phyloP scores from a whole-genome alignment of 192 early-diverging fungal species.

The Coemansia sp. region DNA sequence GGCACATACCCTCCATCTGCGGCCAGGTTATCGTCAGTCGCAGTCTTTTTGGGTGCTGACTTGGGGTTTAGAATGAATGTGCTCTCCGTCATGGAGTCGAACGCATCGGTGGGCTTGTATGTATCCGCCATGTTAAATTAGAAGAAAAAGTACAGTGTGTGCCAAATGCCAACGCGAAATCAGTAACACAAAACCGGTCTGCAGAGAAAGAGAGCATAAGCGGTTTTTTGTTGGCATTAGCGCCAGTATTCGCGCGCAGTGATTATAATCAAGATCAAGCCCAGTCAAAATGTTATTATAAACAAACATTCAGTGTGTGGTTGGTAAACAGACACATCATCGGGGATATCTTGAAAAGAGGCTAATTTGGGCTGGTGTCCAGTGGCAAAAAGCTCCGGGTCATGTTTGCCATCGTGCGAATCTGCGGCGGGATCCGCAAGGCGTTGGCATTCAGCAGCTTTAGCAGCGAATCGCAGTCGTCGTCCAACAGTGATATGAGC shows the following conservation, averaged over 20 bases:
- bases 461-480: conserved; percentile 22
- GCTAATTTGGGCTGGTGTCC: no score
- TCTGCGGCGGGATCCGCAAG: conserved; percentile 20
- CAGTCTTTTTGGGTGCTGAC: background rate
- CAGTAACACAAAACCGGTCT: no score
- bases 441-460: conserved; percentile 16
- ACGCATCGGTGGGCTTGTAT: conserved; percentile 41
- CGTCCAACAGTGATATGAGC: conserved; percentile 31
- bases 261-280: background rate
- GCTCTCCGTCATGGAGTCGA: conserved; percentile 52
- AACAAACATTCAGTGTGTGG: no score
- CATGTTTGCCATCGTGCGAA: conserved; percentile 37
- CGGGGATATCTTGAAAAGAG: no score
- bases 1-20: conserved; percentile 57
- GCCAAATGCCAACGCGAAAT: no score
- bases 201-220: no score
- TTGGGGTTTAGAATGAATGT: conserved; percentile 48
- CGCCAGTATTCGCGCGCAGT: no score
- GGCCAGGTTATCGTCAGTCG: background rate
- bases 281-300: background rate
- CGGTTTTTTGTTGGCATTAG: no score
- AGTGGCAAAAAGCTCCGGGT: conserved; percentile 33
- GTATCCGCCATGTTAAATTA: conserved; percentile 21
- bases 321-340: no score
- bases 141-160: background rate